Evolutionary conservation across 306 rosid species (phyloP).

Genomic region (Dicorynia guianensis): DNA sequence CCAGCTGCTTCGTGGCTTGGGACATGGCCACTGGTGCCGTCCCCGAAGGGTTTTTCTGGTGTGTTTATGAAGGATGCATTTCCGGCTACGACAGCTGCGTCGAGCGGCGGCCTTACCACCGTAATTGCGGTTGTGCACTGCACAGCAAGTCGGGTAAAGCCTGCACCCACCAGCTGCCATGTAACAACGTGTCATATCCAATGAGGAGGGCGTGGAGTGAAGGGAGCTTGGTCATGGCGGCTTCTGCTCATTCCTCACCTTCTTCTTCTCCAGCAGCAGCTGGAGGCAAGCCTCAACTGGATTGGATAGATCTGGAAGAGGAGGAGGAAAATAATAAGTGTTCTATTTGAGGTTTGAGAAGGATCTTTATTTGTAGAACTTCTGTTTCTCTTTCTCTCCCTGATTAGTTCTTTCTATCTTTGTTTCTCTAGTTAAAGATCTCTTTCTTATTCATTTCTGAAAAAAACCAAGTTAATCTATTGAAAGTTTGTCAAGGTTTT

Average conservation of each 20-base stretch:
- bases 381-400: neutral
- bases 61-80: slow-evolving; percentile 58
- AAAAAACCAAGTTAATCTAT: neutral
- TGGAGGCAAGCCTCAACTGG: neutral
- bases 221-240: slow-evolving; percentile 48
- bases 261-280: neutral
- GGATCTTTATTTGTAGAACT: slow-evolving; percentile 4
- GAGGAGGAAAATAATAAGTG: slow-evolving; percentile 1
- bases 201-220: slow-evolving; percentile 64
- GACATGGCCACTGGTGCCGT: slow-evolving; percentile 48
- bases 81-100: slow-evolving; percentile 51
- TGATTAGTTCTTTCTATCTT: too few species aligned
- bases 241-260: slow-evolving; percentile 32
- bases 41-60: slow-evolving; percentile 51
- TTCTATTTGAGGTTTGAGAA: slow-evolving; percentile 41
- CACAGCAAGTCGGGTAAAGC: slow-evolving; percentile 35
- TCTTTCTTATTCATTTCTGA: neutral
- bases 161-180: slow-evolving; percentile 16
- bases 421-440: too few species aligned
- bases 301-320: slow-evolving; percentile 27
- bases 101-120: slow-evolving; percentile 77
- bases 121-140: slow-evolving; percentile 58
- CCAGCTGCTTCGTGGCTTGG: neutral
- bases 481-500: slow-evolving; percentile 2
- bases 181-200: slow-evolving; percentile 60